Base-by-base conservation (phyloP, 2,329 filamentous ascomycete species). In the Endothia cerciana region DNA sequence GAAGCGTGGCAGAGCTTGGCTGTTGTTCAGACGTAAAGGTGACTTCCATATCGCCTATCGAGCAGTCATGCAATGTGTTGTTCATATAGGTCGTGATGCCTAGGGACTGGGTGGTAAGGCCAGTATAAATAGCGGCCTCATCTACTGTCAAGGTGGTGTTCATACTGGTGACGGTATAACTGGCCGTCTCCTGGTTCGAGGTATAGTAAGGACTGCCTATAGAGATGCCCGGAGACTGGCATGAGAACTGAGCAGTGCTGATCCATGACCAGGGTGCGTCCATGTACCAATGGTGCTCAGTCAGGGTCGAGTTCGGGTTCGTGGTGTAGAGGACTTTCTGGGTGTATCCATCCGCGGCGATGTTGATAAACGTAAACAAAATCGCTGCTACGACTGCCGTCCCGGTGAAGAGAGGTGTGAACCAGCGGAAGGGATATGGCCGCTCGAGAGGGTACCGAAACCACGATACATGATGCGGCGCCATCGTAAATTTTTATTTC, bases 191-290 rank as follows among this genome's bases (percentile, higher is more conserved):
- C 36, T 66, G 65, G 10, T 66, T 66, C 2, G 65, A 66, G 1
- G 65, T 66, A 22, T 66, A 66, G 33, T 66, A 66, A 10, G 45
- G 41, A 30, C 28, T 64, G 8, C 65, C 65, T 55, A 66, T 66
- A 25, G 65, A 55, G 25, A 66, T 41, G 0, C 65, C 65, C 4
- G 65, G 65, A 4, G 61, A 60, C 41, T 66, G 65, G 5, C 65
- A 66, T 13, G 65, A 66, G 13, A 57, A 61, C 17, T 63, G 65
- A 13, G 65, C 61, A 2, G 65, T 66, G 25, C 65, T 66, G 49
- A 66, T 66, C 65, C 65, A 66, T 3, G 65, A 66, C 65, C 65
- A 66, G n/a, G 65, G 65, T n/a, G 61, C 55, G 8, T 64, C 19
- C 22, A 60, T 28, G 45, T 66, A 66, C 65, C 65, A 66, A 13